Base-by-base conservation (phyloP, 768 basidiomycete species). In the Crepidotus variabilis region DNA sequence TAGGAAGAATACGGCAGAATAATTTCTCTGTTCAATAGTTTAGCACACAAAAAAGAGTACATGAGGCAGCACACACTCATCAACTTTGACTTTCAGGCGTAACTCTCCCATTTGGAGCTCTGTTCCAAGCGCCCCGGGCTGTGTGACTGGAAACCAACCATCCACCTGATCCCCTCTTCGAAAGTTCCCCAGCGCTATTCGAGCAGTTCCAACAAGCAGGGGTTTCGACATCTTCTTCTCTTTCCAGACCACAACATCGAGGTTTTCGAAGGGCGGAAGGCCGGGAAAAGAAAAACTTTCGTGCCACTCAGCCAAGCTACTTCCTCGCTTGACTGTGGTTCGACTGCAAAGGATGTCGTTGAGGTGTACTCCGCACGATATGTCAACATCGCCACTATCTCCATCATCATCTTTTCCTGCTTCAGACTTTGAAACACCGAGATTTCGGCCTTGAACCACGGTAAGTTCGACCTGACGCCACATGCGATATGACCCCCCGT, bases 401-500 rank as follows among this genome's bases (percentile, higher is more conserved):
- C 69, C 69, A 54, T 75, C 74, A 48, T 68, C 67, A 22, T 65
- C 61, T 21, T 59, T 62, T 0, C 50, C 49, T 13, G 51, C 45
- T 22, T 69, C 73, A 36, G 58, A 70, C 58, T 53, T 72, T 70
- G 53, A 72, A 64, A 75, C 76, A 49, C 88, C 88, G 32, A 94
- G 74, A 63, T 86, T 85, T 39, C 90, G 83, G 11, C 85, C 91
- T 70, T 90, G 87, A 36, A 87, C 75, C 54, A 92, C 76, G 28
- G 82, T 80, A 22, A 94, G 73, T 59, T 90, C 84, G 21, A 94
- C 78, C 67, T 90, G 88, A 51, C 93, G 80, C 88, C 90, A 94
- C 82, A 94, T 88, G 54, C 92, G 85, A 70, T 90, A 92, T 10
- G 88, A 81, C 6, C 91, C 91, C 45, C 87, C 88, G 57, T 86